phyloP scores from a whole-genome alignment of 768 basidiomycete species.

The Amanita fuliginea region DNA sequence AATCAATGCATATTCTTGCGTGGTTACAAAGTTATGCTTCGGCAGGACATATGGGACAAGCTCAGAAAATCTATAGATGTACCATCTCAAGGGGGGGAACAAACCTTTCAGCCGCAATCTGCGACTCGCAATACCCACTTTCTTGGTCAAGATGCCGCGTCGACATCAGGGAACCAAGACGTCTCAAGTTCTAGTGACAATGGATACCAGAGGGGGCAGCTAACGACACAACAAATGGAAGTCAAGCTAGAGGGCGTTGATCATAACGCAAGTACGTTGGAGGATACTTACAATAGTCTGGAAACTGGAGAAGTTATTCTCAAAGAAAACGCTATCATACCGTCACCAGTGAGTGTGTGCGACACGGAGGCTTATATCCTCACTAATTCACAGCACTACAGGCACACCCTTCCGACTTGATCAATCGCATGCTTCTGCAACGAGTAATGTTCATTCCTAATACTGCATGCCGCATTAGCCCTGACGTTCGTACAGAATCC shows the following conservation, averaged over 20 bases:
- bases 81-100: not conserved
- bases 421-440: not conserved
- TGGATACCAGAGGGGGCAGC: too few species aligned
- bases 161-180: too few species aligned
- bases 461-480: too few species aligned
- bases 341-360: not conserved
- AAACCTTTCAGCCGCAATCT: too few species aligned
- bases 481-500: not conserved
- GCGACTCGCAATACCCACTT: not conserved
- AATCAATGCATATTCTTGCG: conserved; percentile 9
- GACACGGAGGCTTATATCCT: not conserved
- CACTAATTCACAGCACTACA: not conserved
- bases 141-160: too few species aligned
- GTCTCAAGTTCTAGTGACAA: too few species aligned
- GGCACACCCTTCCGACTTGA: not conserved
- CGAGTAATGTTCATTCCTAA: not conserved
- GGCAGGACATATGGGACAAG: conserved; percentile 1
- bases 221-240: too few species aligned
- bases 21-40: conserved; percentile 7
- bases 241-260: too few species aligned
- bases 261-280: too few species aligned
- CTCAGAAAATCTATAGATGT: not conserved
- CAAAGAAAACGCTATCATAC: not conserved
- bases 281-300: too few species aligned
- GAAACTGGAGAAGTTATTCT: not conserved